These are phyloP conservation scores for Rubia yunnanensis DNA, from an alignment of 257 asterid genomes.

Conservation along the genomic window DNA sequence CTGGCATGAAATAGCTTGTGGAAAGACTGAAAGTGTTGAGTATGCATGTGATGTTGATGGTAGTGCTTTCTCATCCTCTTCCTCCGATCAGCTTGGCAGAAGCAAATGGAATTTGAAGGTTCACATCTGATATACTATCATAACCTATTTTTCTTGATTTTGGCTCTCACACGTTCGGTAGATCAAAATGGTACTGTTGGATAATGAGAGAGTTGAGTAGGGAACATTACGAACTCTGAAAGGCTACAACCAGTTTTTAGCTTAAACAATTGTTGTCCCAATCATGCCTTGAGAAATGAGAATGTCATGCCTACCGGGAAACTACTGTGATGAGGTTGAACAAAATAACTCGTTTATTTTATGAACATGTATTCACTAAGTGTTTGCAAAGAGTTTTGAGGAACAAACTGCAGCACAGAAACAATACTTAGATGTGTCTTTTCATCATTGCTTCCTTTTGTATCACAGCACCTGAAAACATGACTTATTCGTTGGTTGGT, in stretches of 20 bases:
- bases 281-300: not conserved
- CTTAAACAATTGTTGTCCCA: not conserved
- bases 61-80: slow-evolving; percentile 93
- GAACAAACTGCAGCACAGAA: not conserved
- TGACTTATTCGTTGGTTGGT: not conserved
- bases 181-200: not conserved
- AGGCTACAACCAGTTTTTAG: not conserved
- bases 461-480: not conserved
- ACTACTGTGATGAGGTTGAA: not conserved
- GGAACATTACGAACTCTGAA: not conserved
- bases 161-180: not conserved
- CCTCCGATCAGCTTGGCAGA: slow-evolving; percentile 73
- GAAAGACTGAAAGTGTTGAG: slow-evolving; percentile 97
- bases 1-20: slow-evolving; percentile 96
- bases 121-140: slow-evolving; percentile 12
- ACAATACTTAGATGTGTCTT: not conserved
- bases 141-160: slow-evolving; percentile 5
- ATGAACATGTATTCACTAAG: no score
- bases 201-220: not conserved
- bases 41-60: slow-evolving; percentile 99
- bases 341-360: not conserved
- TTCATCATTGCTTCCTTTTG: not conserved
- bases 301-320: not conserved
- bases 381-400: not conserved
- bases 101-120: slow-evolving; percentile 99